These are phyloP conservation scores for Tetrahymena thermophila DNA, from an alignment of 73 alveolate genomes.

Conservation along the genomic window DNA sequence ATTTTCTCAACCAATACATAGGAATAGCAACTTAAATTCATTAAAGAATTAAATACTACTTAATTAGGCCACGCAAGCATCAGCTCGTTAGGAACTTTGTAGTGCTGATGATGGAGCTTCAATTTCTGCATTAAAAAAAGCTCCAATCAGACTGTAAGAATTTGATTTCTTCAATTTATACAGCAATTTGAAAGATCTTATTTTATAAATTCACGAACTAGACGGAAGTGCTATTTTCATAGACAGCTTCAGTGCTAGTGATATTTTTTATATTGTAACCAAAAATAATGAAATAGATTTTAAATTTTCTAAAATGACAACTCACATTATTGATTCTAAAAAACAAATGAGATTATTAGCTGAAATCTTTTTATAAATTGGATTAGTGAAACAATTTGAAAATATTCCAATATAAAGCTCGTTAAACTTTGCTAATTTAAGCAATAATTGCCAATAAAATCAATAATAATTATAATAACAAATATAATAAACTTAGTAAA, in stretches of 20 bases:
- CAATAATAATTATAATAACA: background rate
- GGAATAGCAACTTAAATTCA: background rate
- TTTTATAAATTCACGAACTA: background rate
- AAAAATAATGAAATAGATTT: background rate
- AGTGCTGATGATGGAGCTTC: background rate
- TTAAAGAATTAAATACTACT: background rate
- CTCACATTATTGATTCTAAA: background rate
- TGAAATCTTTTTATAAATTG: background rate
- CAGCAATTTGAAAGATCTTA: background rate
- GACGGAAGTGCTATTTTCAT: background rate
- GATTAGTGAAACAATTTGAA: background rate
- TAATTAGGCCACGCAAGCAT: background rate
- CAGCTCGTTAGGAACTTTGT: background rate
- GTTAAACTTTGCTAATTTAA: background rate
- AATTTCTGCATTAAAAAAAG: background rate
- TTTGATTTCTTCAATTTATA: background rate
- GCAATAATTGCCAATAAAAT: background rate
- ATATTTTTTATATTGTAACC: background rate
- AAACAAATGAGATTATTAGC: background rate
- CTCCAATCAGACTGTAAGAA: background rate
- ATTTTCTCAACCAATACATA: background rate
- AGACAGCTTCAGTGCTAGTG: background rate
- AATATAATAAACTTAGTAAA: background rate
- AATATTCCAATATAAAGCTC: background rate
- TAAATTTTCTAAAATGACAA: background rate